Percentiles rank a stretch among this genome's conserved stretches.
Evolutionary conservation across 441 rosid species (phyloP).

Genomic region (Omphalea diandra): DNA sequence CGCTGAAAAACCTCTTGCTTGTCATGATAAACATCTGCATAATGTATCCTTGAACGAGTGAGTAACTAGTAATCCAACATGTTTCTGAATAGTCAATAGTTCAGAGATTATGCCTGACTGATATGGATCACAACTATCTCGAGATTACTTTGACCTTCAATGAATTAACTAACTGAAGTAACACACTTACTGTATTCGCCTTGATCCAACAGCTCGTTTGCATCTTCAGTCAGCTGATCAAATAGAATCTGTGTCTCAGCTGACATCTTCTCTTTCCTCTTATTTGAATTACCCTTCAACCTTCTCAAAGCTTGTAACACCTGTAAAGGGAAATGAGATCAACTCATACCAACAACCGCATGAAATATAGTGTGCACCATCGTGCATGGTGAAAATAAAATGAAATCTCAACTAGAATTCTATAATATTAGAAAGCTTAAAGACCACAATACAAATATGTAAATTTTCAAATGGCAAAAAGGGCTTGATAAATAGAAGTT

Average conservation of each 20-base stretch:
- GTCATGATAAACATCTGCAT: slow-evolving; percentile 87
- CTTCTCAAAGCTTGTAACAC: slow-evolving; percentile 85
- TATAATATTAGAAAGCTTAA: background rate
- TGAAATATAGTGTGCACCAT: background rate
- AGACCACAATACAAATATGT: background rate
- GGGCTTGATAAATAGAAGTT: background rate
- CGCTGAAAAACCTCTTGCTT: slow-evolving; percentile 71
- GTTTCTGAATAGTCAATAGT: too few relatives aligned
- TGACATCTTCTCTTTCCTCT: slow-evolving; percentile 83
- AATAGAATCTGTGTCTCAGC: slow-evolving; percentile 66
- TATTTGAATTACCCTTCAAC: slow-evolving; percentile 77
- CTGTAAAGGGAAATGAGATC: slow-evolving; percentile 36
- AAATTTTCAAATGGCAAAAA: background rate
- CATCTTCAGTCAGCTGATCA: slow-evolving; percentile 97
- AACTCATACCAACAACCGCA: background rate
- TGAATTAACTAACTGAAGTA: slow-evolving; percentile 7
- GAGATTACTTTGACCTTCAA: background rate
- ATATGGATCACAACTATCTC: background rate
- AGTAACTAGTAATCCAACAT: background rate
- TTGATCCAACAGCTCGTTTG: slow-evolving; percentile 69
- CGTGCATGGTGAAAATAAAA: background rate
- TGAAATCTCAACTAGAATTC: background rate
- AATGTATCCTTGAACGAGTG: slow-evolving; percentile 18
- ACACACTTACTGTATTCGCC: slow-evolving; percentile 81
- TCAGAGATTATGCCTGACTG: background rate